Percentiles rank a stretch among this genome's conserved stretches.
These are phyloP conservation scores for Fusarium sp. DNA, from an alignment of 2,329 filamentous ascomycete species.

Conservation along the genomic window DNA sequence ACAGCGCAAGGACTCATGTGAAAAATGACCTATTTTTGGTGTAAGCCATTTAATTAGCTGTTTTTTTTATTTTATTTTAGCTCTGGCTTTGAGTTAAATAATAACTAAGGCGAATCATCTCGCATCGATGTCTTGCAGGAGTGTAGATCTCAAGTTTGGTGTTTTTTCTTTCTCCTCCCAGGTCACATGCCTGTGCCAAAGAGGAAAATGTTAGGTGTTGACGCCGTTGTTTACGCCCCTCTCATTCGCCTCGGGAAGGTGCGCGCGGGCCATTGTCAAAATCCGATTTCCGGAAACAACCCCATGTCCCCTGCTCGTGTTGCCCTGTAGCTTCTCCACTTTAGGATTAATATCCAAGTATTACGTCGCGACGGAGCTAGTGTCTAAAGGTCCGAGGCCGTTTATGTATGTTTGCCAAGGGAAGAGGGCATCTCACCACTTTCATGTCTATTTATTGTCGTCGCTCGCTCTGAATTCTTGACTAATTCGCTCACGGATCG, in stretches of 20 bases:
- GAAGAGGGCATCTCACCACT: slow-evolving; percentile 45
- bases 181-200: not conserved
- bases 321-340: slow-evolving; percentile 33
- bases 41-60: no score
- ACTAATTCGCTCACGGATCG: slow-evolving; percentile 46
- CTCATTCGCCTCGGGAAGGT: slow-evolving; percentile 36
- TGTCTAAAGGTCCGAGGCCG: slow-evolving; percentile 46
- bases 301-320: slow-evolving; percentile 8
- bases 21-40: no score
- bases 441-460: slow-evolving; percentile 26
- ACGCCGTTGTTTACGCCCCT: slow-evolving; percentile 11
- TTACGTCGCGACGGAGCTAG: slow-evolving; percentile 46
- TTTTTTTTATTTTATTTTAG: no score
- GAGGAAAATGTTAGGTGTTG: slow-evolving; percentile 6
- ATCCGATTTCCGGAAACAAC: slow-evolving; percentile 35
- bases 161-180: not conserved
- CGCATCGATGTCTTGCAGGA: not conserved
- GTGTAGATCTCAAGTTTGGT: not conserved
- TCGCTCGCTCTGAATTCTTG: slow-evolving; percentile 34
- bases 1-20: no score
- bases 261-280: slow-evolving; percentile 39
- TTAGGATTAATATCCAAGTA: slow-evolving; percentile 32
- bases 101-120: not conserved
- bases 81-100: no score
- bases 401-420: slow-evolving; percentile 32